phyloP scores from a whole-genome alignment of 805 yeast genomes.

The Saccharomyces paradoxus region DNA sequence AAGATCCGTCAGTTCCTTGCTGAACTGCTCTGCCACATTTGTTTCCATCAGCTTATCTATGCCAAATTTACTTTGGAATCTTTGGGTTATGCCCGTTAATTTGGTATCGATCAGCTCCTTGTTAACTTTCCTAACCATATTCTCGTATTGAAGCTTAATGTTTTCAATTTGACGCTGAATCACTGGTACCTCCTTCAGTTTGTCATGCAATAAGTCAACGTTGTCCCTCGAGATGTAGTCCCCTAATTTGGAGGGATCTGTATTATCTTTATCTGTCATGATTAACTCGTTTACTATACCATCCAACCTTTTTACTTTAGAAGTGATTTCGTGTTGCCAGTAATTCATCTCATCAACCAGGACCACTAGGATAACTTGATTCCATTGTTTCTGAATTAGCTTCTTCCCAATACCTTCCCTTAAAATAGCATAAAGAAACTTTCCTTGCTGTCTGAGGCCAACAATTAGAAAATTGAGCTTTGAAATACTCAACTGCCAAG shows the following conservation, averaged over 20 bases:
- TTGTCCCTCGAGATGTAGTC: slow-evolving; percentile 42
- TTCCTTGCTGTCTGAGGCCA: slow-evolving; percentile 42
- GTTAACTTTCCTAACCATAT: slow-evolving; percentile 25
- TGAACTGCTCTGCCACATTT: slow-evolving; percentile 19
- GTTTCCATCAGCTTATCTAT: slow-evolving; percentile 2
- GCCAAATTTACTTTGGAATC: slow-evolving; percentile 19
- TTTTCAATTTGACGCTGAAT: slow-evolving; percentile 23
- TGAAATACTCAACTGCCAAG: slow-evolving; percentile 37
- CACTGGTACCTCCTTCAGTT: slow-evolving; percentile 30
- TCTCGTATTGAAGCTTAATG: slow-evolving; percentile 25
- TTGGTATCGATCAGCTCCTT: slow-evolving; percentile 19
- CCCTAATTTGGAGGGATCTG: slow-evolving; percentile 27
- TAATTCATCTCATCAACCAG: slow-evolving; percentile 17
- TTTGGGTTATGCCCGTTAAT: slow-evolving; percentile 12
- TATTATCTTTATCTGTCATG: slow-evolving; percentile 8
- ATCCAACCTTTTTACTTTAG: slow-evolving; percentile 30
- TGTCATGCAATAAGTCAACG: slow-evolving; percentile 21
- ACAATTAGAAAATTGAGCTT: slow-evolving; percentile 38
- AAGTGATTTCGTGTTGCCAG: slow-evolving; percentile 31
- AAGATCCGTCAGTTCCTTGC: slow-evolving; percentile 41
- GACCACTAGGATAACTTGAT: slow-evolving; percentile 14
- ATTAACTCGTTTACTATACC: slow-evolving; percentile 32
- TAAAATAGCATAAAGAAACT: slow-evolving; percentile 31
- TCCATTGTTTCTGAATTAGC: slow-evolving; percentile 19
- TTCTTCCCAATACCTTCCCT: slow-evolving; percentile 27